Evolutionary conservation across 768 basidiomycete genomes (phyloP), one percentile per base, ranked within the genome.

Genomic region (Boletus pseudopeckii): DNA sequence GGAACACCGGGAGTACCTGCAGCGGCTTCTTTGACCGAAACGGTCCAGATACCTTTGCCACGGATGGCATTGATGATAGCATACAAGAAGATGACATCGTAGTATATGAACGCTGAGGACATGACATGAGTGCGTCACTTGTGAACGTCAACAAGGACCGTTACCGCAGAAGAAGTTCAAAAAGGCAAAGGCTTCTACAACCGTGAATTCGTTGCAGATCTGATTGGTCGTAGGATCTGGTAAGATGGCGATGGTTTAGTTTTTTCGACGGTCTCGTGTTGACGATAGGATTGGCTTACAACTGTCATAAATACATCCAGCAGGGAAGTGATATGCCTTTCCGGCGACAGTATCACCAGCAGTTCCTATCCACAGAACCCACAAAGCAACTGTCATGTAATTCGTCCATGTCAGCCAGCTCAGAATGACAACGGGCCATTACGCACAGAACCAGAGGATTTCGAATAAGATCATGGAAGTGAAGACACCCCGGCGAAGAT

Each of bases 361-460:
- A 14, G 52, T 48, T 22, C 20, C 60, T 22, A 48, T 48, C 67
- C 69, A 69, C 6, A 61, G 11, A 7, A 57, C 5, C 65, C 65
- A 67, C 45, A 71, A 42, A 11, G 62, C 0, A 10, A 64, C 67
- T 63, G 53, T 5, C 3, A 32, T 6, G 20, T 7, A 20, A 38
- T 43, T 56, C 32, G 41, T 26, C 37, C 18, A 43, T 1, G 38
- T 53, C 48, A 54, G 49, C 44, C 7, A 37, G 4, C n/a, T 5
- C 38, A 8, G 37, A 36, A 4, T 5, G 10, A 14, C 10, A 26
- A 34, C 17, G 5, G 15, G 6, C 1, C 14, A n/a, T 44, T 9
- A 67, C 63, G 41, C 30, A 69, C 68, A 55, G 49, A 63, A 59
- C 67, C 58, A 71, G 18, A 57, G n/a, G 26, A 61, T 45, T 54